Conservation (phyloP, 2,329 filamentous ascomycete genomes). For the Blumeria graminis region DNA sequence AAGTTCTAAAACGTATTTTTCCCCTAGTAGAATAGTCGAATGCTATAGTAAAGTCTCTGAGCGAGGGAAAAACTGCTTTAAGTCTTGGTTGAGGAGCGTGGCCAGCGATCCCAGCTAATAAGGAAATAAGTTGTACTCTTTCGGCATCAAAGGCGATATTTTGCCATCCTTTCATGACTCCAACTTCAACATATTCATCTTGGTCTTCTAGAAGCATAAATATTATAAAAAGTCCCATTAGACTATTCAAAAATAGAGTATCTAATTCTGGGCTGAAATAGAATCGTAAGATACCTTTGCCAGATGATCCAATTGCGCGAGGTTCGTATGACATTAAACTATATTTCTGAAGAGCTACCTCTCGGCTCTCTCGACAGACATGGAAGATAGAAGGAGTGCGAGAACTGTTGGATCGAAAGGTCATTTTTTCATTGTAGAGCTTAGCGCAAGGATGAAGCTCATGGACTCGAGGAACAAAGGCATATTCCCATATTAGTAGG, state of each 20-base stretch:
- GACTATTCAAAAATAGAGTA: constrained; percentile 12
- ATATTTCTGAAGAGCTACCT: constrained; percentile 9
- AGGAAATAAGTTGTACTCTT: constrained; percentile 12
- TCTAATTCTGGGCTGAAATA: constrained; percentile 12
- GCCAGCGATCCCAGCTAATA: constrained; percentile 11
- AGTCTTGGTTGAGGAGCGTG: constrained; percentile 10
- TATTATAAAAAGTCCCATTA: constrained; percentile 14
- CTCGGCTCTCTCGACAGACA: constrained; percentile 10
- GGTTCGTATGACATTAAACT: constrained; percentile 11
- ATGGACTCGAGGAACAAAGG: constrained; percentile 11
- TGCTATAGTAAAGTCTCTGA: constrained; percentile 11
- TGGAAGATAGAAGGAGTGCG: constrained; percentile 11
- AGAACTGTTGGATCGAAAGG: constrained; percentile 13
- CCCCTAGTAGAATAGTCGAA: constrained; percentile 12
- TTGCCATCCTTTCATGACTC: constrained; percentile 13
- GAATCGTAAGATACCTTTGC: constrained; percentile 13
- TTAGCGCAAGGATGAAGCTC: constrained; percentile 14
- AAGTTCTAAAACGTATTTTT: constrained; percentile 12
- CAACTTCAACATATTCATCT: constrained; percentile 7
- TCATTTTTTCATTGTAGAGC: constrained; percentile 13
- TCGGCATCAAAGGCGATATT: constrained; percentile 14
- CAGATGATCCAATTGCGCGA: constrained; percentile 2
- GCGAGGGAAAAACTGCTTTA: constrained; percentile 11
- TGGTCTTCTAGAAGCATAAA: constrained; percentile 13
- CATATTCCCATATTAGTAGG: constrained; percentile 11